Evolutionary conservation across 495 filamentous ascomycete species (phyloP), one percentile per base, ranked within the genome.

Genomic region (Aspergillus nidulans): DNA sequence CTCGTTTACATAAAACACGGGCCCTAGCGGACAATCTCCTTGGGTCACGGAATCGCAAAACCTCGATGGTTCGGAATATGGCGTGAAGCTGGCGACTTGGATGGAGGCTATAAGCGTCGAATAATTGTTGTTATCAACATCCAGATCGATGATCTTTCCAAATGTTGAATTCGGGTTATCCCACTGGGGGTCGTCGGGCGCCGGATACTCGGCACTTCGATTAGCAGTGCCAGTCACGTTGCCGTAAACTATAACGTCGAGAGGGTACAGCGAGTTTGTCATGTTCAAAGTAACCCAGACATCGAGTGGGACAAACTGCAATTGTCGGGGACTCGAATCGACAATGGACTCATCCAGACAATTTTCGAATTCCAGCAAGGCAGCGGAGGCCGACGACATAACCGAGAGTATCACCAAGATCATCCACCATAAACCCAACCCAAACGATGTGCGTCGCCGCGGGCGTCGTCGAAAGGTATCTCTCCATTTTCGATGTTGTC

Each of bases 191-290:
- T 80, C 71, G 42, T 80, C 66, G 39, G 70, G 64, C 4, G 74
- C 52, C 39, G 88, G 89, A 53, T 83, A 76, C 15, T 67, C 55
- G 4, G 68, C 47, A 19, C 75, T 63, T 26, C 58, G 40, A 50
- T 72, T 71, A 16, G 70, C 66, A 15, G 72, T 73, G 7, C 94
- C 94, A 23, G 85, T 85, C 19, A 97, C 90, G 69, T 97, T 96
- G 20, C 92, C 92, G 72, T 90, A 97, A 19, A 96, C 83, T 1
- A 85, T 96, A 24, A 97, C 72, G 53, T 82, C 82, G 25, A 98
- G 74, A 34, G 83, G 83, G 63, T 91, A 82, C 46, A 78, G 80
- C 10, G 81, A 64, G 52, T 80, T 70, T 18, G 71, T 66, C 20
- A 81, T 71, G 59, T 91, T 79, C 72, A 95, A 95, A 12, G 69